Evolutionary conservation across 164 flowering plant species (phyloP).

Genomic region (Paratinospora sagittata): DNA sequence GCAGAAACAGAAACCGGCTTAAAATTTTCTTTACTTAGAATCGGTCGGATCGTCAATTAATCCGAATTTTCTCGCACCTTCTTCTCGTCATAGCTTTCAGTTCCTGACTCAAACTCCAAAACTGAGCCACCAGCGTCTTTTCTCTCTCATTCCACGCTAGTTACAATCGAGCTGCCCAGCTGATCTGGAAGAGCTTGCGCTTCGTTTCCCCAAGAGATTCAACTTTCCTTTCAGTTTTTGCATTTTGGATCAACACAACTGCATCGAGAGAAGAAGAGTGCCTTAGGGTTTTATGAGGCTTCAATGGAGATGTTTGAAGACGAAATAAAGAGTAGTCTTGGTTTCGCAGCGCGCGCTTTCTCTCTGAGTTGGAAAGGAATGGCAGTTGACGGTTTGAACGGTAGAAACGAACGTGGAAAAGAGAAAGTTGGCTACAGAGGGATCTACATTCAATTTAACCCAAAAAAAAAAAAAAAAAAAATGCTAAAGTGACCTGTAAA

Average conservation of each 20-base stretch:
- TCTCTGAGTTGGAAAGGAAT: conserved; percentile 9
- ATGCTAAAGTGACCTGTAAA: too few species aligned
- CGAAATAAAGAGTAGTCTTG: background rate
- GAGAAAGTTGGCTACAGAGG: too few species aligned
- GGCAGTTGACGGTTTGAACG: conserved; percentile 26
- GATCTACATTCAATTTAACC: too few species aligned
- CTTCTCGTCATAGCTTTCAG: conserved; percentile 12
- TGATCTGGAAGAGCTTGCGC: conserved; percentile 8
- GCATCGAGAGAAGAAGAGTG: too few species aligned
- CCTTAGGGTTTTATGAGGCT: too few species aligned
- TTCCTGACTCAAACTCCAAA: conserved; percentile 22
- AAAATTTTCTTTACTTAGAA: conserved; percentile 14
- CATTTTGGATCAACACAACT: background rate
- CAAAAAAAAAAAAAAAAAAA: too few species aligned
- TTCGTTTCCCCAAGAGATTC: conserved; percentile 28
- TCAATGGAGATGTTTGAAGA: too few species aligned
- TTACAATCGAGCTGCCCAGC: background rate
- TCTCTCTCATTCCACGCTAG: conserved; percentile 7
- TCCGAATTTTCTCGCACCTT: conserved; percentile 9
- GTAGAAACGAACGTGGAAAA: conserved; percentile 7
- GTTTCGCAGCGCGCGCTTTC: background rate
- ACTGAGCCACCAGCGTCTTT: conserved; percentile 16
- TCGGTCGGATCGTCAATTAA: conserved; percentile 8
- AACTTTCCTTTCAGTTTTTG: conserved; percentile 10
- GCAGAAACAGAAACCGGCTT: conserved; percentile 19